Evolutionary conservation across 495 filamentous ascomycete genomes (phyloP).

Genomic region (Aspergillus avenaceus): DNA sequence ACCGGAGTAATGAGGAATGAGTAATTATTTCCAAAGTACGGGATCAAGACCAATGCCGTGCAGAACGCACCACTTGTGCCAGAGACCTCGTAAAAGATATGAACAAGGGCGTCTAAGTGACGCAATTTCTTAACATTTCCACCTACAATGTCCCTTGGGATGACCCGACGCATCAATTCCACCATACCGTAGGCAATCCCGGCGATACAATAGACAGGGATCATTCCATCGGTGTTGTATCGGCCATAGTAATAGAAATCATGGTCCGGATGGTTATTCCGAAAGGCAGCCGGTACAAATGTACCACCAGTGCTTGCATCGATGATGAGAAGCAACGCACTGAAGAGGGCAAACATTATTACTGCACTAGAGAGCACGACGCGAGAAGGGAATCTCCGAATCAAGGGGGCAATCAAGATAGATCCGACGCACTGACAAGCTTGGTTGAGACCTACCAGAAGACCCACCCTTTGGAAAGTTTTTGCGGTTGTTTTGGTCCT

Average conservation of each 20-base stretch:
- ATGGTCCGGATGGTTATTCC: constrained; percentile 22
- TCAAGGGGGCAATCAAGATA: constrained; percentile 41
- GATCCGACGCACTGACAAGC: constrained; percentile 43
- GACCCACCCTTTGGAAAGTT: constrained; percentile 39
- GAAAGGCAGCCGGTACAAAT: constrained; percentile 22
- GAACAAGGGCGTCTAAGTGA: constrained; percentile 40
- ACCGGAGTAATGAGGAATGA: constrained; percentile 39
- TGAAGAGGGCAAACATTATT: constrained; percentile 34
- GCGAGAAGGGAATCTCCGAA: constrained; percentile 36
- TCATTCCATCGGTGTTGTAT: constrained; percentile 40
- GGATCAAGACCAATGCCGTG: constrained; percentile 37
- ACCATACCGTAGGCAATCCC: constrained; percentile 37
- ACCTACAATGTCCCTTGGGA: constrained; percentile 42
- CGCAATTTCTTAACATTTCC: constrained; percentile 41
- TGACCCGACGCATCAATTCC: constrained; percentile 41
- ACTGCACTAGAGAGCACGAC: constrained; percentile 31
- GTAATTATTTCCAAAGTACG: constrained; percentile 41
- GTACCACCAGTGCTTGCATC: constrained; percentile 37
- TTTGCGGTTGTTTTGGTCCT: constrained; percentile 19
- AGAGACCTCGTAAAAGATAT: constrained; percentile 43
- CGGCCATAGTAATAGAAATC: constrained; percentile 34
- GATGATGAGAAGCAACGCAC: constrained; percentile 21
- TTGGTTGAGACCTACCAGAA: constrained; percentile 40
- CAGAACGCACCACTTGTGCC: constrained; percentile 40
- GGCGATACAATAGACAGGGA: constrained; percentile 36